Percentiles rank a stretch among this genome's conserved stretches.
Conservation (phyloP, 2,329 filamentous ascomycete species). For the Huntiella savannae region DNA sequence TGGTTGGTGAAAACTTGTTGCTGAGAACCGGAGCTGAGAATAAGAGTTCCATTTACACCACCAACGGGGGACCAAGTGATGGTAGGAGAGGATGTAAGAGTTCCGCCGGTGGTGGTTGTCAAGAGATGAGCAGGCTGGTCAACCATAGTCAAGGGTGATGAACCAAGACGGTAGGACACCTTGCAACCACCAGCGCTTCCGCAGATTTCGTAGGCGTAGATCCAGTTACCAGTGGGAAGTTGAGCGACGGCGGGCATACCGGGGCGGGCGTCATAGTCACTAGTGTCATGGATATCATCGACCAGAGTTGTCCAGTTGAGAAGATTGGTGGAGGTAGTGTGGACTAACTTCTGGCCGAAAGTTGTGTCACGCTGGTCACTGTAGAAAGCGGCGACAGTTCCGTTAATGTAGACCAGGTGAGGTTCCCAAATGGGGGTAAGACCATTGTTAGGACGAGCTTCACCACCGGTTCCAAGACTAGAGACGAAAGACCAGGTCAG, state of each 20-base stretch:
- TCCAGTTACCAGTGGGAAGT: slow-evolving; percentile 39
- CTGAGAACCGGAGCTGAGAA: slow-evolving; percentile 21
- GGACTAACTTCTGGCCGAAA: slow-evolving; percentile 49
- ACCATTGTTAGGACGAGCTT: slow-evolving; percentile 42
- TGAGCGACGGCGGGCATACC: slow-evolving; percentile 46
- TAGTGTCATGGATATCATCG: slow-evolving; percentile 43
- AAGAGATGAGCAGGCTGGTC: slow-evolving; percentile 17
- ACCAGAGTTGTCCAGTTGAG: slow-evolving; percentile 38
- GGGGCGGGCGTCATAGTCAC: slow-evolving; percentile 35
- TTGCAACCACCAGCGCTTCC: slow-evolving; percentile 25
- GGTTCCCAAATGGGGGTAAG: slow-evolving; percentile 56
- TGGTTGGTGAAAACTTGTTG: slow-evolving; percentile 25
- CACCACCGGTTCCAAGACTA: slow-evolving; percentile 44
- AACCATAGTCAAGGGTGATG: slow-evolving; percentile 20
- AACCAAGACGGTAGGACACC: slow-evolving; percentile 26
- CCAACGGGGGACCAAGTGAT: slow-evolving; percentile 26
- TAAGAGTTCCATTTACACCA: slow-evolving; percentile 26
- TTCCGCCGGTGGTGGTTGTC: slow-evolving; percentile 17
- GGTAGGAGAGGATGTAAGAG: slow-evolving; percentile 21
- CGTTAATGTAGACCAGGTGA: slow-evolving; percentile 39
- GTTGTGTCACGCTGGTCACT: slow-evolving; percentile 48
- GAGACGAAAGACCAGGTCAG: slow-evolving; percentile 48
- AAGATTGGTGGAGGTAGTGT: slow-evolving; percentile 42
- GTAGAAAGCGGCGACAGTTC: slow-evolving; percentile 47
- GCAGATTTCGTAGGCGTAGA: slow-evolving; percentile 47